Evolutionary conservation across 805 yeast genomes (phyloP).

Genomic region (Zygotorulaspora florentina): DNA sequence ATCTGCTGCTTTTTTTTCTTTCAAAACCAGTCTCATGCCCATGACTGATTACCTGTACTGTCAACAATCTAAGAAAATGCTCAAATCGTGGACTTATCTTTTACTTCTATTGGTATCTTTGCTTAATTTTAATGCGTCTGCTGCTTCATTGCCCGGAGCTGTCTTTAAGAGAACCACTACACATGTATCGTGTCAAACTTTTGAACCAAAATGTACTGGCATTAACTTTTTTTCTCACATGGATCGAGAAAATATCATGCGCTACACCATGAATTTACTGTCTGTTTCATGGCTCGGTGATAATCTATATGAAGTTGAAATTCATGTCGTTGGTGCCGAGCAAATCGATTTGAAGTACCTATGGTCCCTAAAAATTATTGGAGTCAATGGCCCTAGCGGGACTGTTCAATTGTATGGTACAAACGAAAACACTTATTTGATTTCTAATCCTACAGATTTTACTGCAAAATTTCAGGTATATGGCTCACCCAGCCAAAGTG

Average conservation of each 20-base stretch:
- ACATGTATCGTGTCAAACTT: not conserved
- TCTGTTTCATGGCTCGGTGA: conserved; percentile 15
- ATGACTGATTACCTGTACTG: too few species aligned
- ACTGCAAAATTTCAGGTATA: conserved; percentile 26
- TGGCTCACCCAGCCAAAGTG: conserved; percentile 14
- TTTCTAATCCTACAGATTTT: conserved; percentile 29
- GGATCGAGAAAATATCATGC: conserved; percentile 11
- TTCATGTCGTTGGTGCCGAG: conserved; percentile 16
- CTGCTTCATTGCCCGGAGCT: too few species aligned
- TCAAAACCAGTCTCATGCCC: too few species aligned
- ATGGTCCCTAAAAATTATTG: conserved; percentile 26
- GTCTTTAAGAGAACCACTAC: too few species aligned
- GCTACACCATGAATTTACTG: conserved; percentile 13
- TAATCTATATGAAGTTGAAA: conserved; percentile 14
- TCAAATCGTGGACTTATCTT: too few species aligned
- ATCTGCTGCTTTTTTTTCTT: too few species aligned
- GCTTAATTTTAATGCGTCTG: too few species aligned
- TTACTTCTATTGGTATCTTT: too few species aligned
- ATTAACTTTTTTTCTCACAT: conserved; percentile 16
- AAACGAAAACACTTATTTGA: conserved; percentile 18
- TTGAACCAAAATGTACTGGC: conserved; percentile 11
- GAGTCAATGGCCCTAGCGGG: conserved; percentile 28
- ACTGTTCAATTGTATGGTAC: conserved; percentile 25
- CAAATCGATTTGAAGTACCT: conserved; percentile 13
- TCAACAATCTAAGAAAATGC: too few species aligned